Conservation (phyloP, 1,139 yeast genomes). For the Debaryomyces nepalensis region DNA sequence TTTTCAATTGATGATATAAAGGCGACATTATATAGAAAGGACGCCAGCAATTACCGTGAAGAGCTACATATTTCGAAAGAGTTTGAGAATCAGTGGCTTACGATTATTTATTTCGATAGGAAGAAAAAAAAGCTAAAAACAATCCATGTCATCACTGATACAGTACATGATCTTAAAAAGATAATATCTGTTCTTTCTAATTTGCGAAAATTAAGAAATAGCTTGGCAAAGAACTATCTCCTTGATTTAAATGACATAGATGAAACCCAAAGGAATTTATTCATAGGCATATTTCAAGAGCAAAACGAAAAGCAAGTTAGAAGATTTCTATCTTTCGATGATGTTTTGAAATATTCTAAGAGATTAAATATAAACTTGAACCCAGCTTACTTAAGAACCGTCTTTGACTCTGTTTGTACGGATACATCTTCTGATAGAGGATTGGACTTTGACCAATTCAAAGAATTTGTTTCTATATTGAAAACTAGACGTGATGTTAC, state of each 20-base stretch:
- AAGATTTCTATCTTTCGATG: constrained; percentile 61
- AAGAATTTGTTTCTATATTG: constrained; percentile 61
- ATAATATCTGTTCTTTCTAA: constrained; percentile 62
- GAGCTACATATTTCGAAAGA: constrained; percentile 76
- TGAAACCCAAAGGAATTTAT: constrained; percentile 29
- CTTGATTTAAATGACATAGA: constrained; percentile 35
- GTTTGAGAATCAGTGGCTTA: constrained; percentile 72
- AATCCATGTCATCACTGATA: constrained; percentile 76
- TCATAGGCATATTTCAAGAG: constrained; percentile 26
- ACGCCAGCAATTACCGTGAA: constrained; percentile 83
- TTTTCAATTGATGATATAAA: constrained; percentile 75
- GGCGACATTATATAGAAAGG: constrained; percentile 65
- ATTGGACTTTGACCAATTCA: constrained; percentile 72
- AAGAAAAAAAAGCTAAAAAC: constrained; percentile 59
- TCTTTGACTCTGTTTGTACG: constrained; percentile 55
- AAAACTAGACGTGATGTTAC: constrained; percentile 41
- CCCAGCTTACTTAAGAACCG: constrained; percentile 29
- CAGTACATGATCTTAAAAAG: constrained; percentile 60
- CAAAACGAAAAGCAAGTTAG: constrained; percentile 27
- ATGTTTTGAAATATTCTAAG: constrained; percentile 66
- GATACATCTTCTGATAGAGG: constrained; percentile 21
- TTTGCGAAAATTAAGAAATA: constrained; percentile 45
- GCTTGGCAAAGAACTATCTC: constrained; percentile 37
- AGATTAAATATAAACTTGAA: constrained; percentile 68
- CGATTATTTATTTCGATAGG: constrained; percentile 69